A percentile compares a stretch with the other conserved stretches of the same genome.
Evolutionary conservation across 2,329 filamentous ascomycete species (phyloP).

Genomic region (Paecilomyces fulvus): DNA sequence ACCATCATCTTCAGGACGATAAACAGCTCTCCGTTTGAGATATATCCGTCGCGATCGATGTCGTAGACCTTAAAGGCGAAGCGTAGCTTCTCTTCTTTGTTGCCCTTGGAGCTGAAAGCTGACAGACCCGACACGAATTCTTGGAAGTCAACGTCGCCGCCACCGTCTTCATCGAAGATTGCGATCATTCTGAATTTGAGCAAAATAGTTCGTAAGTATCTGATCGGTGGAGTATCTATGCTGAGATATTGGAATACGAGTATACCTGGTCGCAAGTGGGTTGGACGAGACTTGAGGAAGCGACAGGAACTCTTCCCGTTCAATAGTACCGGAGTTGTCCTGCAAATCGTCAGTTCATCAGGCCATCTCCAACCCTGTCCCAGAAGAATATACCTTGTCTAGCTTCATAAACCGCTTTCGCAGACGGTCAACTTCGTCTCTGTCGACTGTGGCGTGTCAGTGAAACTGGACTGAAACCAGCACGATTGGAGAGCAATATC

Average conservation of each 20-base stretch:
- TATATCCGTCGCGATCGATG: slow-evolving; percentile 96
- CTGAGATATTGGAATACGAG: background rate
- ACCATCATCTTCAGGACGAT: slow-evolving; percentile 99
- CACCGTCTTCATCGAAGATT: slow-evolving; percentile 97
- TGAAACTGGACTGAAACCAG: background rate
- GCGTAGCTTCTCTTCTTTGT: slow-evolving; percentile 96
- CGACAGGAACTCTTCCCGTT: slow-evolving; percentile 95
- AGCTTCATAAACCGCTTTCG: slow-evolving; percentile 99
- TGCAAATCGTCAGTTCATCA: slow-evolving; percentile 28
- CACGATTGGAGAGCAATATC: background rate
- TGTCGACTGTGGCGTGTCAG: slow-evolving; percentile 60
- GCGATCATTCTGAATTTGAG: slow-evolving; percentile 72
- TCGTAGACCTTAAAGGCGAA: slow-evolving; percentile 99
- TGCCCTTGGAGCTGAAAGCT: slow-evolving; percentile 94
- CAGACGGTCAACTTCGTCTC: slow-evolving; percentile 91
- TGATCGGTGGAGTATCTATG: background rate
- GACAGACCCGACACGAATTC: slow-evolving; percentile 94
- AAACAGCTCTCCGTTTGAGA: slow-evolving; percentile 97
- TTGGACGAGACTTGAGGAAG: slow-evolving; percentile 97
- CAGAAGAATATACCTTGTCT: slow-evolving; percentile 63
- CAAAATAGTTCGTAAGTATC: background rate
- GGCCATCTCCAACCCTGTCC: background rate
- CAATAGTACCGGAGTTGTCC: slow-evolving; percentile 97
- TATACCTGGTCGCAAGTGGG: slow-evolving; percentile 84
- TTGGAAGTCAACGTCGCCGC: slow-evolving; percentile 96